Evolutionary conservation across 2,329 filamentous ascomycete species (phyloP), one percentile per base, ranked within the genome.

Genomic region (Orbilia blumenaviensis): DNA sequence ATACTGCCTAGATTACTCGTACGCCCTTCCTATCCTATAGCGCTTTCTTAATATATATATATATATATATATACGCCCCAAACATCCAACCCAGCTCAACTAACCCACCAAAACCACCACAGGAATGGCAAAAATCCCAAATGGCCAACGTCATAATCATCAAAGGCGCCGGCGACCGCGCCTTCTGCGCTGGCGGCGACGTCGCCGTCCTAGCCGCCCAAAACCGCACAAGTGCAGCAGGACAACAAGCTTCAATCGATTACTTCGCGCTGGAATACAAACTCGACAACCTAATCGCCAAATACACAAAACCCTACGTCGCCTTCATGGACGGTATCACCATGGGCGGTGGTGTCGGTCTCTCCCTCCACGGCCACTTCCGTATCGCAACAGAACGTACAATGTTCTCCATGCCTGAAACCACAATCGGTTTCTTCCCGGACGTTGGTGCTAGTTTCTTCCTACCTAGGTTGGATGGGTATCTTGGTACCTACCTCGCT

Each of bases 361-460:
- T 99, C 68, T 96, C 92, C 83, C 88, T 97, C 62, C 96, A 99
- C 84, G 94, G 95, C 1, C 96, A 95, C 2, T 94, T 99, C 87
- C 88, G 95, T 76, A 96, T 99, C 82, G 95, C 95, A 38, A 99
- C 95, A 1, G 95, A 99, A 84, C 91, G 91, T 82, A 99, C 95
- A 4, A 85, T 96, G 54, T 98, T 99, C 81, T 94, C 96, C 80
- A 99, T 99, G 95, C 95, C 95, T 29, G 95, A 99, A 85, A 99
- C 95, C 2, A 96, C 89, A 7, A 99, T 99, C 81, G 95, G 95
- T 41, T 97, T 98, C 86, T 99, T 99, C 87, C 95, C 96, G 5
- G 96, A 99, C 81, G 95, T 99, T 56, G 95, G 95, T 77, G 96
- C 91, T 32, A 96, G 92, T 9, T 99, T 98, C 86, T 98, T 98